Conservation (phyloP, 2,329 filamentous ascomycete genomes). For the Ophiocordyceps camponoti-leonardi region DNA sequence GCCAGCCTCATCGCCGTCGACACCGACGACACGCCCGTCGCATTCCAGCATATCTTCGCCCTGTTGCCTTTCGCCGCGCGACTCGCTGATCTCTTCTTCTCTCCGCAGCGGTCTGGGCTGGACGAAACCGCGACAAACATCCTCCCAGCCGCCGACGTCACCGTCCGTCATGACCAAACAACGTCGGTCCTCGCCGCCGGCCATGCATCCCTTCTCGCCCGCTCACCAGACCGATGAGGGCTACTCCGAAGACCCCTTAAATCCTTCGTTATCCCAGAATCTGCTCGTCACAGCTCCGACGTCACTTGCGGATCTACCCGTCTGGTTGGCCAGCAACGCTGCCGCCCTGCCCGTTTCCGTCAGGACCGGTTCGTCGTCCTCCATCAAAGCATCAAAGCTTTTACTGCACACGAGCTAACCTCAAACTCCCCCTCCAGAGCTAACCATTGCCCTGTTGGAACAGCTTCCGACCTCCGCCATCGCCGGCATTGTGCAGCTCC, state of each 20-base stretch:
- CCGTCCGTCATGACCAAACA: slow-evolving; percentile 7
- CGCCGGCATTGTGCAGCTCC: slow-evolving; percentile 59
- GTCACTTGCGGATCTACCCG: slow-evolving; percentile 25
- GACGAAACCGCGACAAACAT: not conserved
- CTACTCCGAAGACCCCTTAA: slow-evolving; percentile 62
- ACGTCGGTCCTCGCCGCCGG: slow-evolving; percentile 7
- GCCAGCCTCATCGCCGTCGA: not conserved
- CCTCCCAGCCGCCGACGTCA: not conserved
- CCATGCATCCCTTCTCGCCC: slow-evolving; percentile 31
- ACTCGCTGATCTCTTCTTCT: not conserved
- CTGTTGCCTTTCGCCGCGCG: not conserved
- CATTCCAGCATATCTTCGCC: not conserved
- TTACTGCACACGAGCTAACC: not conserved
- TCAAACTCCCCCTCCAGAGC: slow-evolving; percentile 32
- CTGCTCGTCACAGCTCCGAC: slow-evolving; percentile 17
- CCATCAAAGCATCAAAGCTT: not conserved
- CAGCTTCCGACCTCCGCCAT: slow-evolving; percentile 67
- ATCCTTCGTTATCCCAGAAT: slow-evolving; percentile 18
- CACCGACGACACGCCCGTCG: not conserved
- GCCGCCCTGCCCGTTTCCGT: slow-evolving; percentile 28
- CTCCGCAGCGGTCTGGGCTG: not conserved
- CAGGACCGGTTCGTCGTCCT: slow-evolving; percentile 26
- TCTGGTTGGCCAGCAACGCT: slow-evolving; percentile 32
- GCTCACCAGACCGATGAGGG: slow-evolving; percentile 60
- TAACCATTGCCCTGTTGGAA: slow-evolving; percentile 62